phyloP scores from a whole-genome alignment of 306 rosid species.

The Dalbergia cochinchinensis region DNA sequence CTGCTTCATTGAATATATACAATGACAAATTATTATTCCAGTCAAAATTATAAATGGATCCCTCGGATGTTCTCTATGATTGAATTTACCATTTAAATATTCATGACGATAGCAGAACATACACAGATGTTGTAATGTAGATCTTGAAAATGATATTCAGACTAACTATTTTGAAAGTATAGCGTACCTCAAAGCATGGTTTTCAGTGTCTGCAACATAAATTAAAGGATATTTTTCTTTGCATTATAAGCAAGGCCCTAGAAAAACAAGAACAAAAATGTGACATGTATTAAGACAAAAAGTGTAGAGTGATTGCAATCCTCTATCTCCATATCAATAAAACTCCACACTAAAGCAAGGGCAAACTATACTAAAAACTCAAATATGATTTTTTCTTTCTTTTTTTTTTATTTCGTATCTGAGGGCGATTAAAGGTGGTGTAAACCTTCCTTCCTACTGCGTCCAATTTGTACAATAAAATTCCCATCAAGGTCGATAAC shows the following conservation, averaged over 20 bases:
- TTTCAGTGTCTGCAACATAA: constrained; percentile 98
- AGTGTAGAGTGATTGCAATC: too few relatives aligned
- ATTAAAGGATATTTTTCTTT: too few relatives aligned
- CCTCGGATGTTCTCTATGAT: constrained; percentile 26
- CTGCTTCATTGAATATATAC: too few relatives aligned
- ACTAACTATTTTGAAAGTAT: constrained; percentile 42
- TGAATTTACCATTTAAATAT: constrained; percentile 29
- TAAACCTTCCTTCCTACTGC: constrained; percentile 95
- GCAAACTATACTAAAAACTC: constrained; percentile 33
- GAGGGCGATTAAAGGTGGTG: constrained; percentile 90
- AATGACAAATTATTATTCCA: not conserved
- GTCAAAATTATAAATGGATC: constrained; percentile 31
- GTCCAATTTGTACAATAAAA: constrained; percentile 83
- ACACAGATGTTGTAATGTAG: constrained; percentile 16
- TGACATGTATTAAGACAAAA: too few relatives aligned
- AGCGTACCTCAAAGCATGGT: constrained; percentile 92
- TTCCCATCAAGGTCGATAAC: constrained; percentile 86
- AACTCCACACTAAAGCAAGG: too few relatives aligned
- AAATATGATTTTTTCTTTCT: not conserved
- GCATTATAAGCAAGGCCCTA: too few relatives aligned
- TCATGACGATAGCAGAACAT: constrained; percentile 16
- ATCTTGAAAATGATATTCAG: constrained; percentile 19
- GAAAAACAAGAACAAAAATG: too few relatives aligned
- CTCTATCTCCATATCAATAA: too few relatives aligned
- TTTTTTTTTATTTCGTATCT: constrained; percentile 55